A percentile compares a stretch with the other conserved stretches of the same genome.
Conservation (phyloP, 495 filamentous ascomycete genomes). For the Paragyromitra xinjiangensis region DNA sequence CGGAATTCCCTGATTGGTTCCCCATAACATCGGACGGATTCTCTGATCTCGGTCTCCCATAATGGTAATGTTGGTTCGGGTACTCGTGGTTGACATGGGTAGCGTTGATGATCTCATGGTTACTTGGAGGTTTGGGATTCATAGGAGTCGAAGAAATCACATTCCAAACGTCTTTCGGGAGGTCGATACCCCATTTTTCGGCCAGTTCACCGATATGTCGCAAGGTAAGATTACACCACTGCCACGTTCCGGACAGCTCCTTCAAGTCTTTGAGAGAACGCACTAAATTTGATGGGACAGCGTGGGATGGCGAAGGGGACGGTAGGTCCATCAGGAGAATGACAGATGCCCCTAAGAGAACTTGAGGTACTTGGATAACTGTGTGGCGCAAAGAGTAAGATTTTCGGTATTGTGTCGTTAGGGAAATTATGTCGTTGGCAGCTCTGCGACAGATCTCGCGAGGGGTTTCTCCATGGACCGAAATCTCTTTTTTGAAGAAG, state of each 20-base stretch:
- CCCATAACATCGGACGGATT: conserved; percentile 25
- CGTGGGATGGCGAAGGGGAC: conserved; percentile 24
- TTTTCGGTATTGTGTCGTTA: conserved; percentile 37
- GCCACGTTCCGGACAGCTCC: conserved; percentile 46
- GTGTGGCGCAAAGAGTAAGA: conserved; percentile 38
- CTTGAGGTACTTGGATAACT: conserved; percentile 48
- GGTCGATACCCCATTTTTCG: conserved; percentile 37
- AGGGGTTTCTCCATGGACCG: conserved; percentile 67
- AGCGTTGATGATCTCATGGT: conserved; percentile 13
- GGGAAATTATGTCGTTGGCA: conserved; percentile 66
- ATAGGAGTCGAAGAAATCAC: conserved; percentile 21
- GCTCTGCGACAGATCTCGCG: conserved; percentile 70
- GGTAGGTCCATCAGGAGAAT: conserved; percentile 50
- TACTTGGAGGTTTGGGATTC: conserved; percentile 7
- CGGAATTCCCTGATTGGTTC: conserved; percentile 25
- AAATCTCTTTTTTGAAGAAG: conserved; percentile 69
- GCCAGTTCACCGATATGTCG: conserved; percentile 28
- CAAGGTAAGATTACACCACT: conserved; percentile 41
- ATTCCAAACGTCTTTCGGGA: conserved; percentile 36
- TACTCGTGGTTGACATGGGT: conserved; percentile 18
- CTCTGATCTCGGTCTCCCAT: conserved; percentile 27
- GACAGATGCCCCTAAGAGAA: conserved; percentile 42
- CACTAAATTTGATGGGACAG: conserved; percentile 20
- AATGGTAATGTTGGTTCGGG: conserved; percentile 36
- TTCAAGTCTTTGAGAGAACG: conserved; percentile 44